Evolutionary conservation across 495 filamentous ascomycete species (phyloP).

Genomic region (Trichoderma reesei): DNA sequence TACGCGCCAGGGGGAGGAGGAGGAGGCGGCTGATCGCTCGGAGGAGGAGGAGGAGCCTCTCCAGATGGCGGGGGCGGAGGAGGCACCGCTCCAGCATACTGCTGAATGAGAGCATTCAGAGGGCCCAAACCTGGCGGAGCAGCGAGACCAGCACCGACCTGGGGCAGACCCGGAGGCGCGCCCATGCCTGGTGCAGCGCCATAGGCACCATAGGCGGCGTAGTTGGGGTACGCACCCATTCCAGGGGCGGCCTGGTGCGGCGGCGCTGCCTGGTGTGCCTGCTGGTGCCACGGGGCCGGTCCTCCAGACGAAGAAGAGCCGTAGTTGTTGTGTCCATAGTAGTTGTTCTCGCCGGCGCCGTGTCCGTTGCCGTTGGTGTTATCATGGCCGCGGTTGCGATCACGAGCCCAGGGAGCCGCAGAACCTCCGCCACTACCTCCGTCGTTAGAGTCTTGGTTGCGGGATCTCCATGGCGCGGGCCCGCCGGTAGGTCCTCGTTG

Average conservation of each 20-base stretch:
- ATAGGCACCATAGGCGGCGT: constrained; percentile 48
- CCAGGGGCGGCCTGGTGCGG: constrained; percentile 45
- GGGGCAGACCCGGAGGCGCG: constrained; percentile 47
- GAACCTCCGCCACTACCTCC: constrained; percentile 26
- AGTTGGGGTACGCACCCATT: constrained; percentile 47
- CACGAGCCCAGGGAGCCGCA: constrained; percentile 47
- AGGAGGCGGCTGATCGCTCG: constrained; percentile 41
- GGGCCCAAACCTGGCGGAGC: constrained; percentile 52
- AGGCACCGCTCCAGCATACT: constrained; percentile 49
- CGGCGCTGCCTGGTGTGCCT: constrained; percentile 29
- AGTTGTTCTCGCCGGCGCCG: constrained; percentile 26
- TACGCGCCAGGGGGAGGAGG: constrained; percentile 9
- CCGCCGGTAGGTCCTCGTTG: constrained; percentile 81
- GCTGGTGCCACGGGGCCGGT: constrained; percentile 46
- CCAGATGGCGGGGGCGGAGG: constrained; percentile 46
- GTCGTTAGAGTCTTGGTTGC: constrained; percentile 34
- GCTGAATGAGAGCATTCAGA: constrained; percentile 56
- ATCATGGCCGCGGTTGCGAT: constrained; percentile 35
- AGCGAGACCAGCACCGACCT: constrained; percentile 46
- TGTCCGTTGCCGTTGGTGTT: constrained; percentile 20
- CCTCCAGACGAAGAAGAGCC: not conserved
- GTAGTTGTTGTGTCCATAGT: constrained; percentile 21
- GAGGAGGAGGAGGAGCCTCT: constrained; percentile 64
- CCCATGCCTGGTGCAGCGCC: constrained; percentile 46
- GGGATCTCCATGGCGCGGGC: constrained; percentile 65